These are phyloP conservation scores for Hericium coralloides DNA, from an alignment of 768 basidiomycete species.

Conservation along the genomic window DNA sequence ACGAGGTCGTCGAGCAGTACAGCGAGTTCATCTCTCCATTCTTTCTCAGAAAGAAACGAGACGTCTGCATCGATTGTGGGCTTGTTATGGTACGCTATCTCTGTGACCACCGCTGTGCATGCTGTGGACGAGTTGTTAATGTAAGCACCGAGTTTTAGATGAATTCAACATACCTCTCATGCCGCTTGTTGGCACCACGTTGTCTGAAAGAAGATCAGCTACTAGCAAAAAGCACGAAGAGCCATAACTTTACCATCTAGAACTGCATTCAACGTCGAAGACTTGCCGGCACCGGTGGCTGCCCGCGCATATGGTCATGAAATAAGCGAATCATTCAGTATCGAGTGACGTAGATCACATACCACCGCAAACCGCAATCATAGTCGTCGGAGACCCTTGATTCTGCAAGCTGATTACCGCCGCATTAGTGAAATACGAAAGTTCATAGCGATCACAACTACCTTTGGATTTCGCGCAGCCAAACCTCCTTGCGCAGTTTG, in stretches of 20 bases:
- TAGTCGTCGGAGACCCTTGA: slow-evolving; percentile 44
- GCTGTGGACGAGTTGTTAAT: slow-evolving; percentile 26
- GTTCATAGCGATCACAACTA: slow-evolving; percentile 16
- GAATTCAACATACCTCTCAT: slow-evolving; percentile 40
- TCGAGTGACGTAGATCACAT: slow-evolving; percentile 7
- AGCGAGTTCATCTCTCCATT: slow-evolving; percentile 49
- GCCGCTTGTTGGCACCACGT: slow-evolving; percentile 57
- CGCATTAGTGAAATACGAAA: not conserved
- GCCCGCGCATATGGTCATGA: not conserved
- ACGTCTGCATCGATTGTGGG: slow-evolving; percentile 50
- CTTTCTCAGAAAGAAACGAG: slow-evolving; percentile 43
- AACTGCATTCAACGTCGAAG: slow-evolving; percentile 51
- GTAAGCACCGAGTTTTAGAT: not conserved
- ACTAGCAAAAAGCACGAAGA: not conserved
- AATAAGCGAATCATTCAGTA: not conserved
- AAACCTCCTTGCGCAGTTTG: slow-evolving; percentile 49
- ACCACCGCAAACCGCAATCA: slow-evolving; percentile 63
- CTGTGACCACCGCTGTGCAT: slow-evolving; percentile 59
- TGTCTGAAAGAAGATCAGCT: slow-evolving; percentile 28
- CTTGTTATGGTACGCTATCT: slow-evolving; percentile 47
- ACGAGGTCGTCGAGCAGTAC: slow-evolving; percentile 50
- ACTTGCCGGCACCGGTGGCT: slow-evolving; percentile 58
- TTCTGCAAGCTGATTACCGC: slow-evolving; percentile 31
- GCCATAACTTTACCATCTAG: slow-evolving; percentile 36
- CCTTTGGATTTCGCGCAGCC: slow-evolving; percentile 45